Evolutionary conservation across 140 eudicot species (phyloP).

Genomic region (Flaveria floridana): DNA sequence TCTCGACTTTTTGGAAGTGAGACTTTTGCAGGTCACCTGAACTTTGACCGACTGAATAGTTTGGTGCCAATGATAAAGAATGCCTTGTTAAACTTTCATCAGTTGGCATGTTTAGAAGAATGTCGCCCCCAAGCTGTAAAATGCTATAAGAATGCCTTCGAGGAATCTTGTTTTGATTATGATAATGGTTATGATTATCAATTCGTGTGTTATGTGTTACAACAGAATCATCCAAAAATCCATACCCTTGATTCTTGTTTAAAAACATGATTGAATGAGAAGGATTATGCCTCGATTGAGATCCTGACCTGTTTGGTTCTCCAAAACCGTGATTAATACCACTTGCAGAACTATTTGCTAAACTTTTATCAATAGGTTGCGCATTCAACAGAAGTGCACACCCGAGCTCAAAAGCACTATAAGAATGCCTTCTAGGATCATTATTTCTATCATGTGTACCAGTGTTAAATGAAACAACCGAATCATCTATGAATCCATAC

Average conservation of each 20-base stretch:
- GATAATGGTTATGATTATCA: not conserved
- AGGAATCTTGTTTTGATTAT: conserved; percentile 21
- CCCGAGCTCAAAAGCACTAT: conserved; percentile 21
- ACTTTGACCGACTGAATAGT: not conserved
- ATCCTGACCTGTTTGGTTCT: not conserved
- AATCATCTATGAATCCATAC: conserved; percentile 31
- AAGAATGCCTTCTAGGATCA: conserved; percentile 29
- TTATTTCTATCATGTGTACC: not conserved
- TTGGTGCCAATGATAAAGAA: too few relatives aligned
- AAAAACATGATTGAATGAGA: conserved; percentile 15
- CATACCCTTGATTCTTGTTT: conserved; percentile 18
- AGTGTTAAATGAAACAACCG: conserved; percentile 13
- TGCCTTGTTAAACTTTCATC: conserved; percentile 6
- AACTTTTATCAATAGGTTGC: conserved; percentile 10
- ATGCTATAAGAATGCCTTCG: conserved; percentile 36
- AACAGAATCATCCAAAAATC: conserved; percentile 29
- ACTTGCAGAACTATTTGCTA: conserved; percentile 12
- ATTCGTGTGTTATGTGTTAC: conserved; percentile 1
- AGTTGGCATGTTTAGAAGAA: conserved; percentile 31
- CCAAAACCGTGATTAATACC: not conserved
- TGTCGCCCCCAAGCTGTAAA: conserved; percentile 31
- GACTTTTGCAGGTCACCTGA: conserved; percentile 19
- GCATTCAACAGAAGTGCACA: not conserved
- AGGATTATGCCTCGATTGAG: not conserved
- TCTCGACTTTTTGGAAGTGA: conserved; percentile 17